Evolutionary conservation across 306 rosid genomes (phyloP).

Genomic region (Medicago lupulina): DNA sequence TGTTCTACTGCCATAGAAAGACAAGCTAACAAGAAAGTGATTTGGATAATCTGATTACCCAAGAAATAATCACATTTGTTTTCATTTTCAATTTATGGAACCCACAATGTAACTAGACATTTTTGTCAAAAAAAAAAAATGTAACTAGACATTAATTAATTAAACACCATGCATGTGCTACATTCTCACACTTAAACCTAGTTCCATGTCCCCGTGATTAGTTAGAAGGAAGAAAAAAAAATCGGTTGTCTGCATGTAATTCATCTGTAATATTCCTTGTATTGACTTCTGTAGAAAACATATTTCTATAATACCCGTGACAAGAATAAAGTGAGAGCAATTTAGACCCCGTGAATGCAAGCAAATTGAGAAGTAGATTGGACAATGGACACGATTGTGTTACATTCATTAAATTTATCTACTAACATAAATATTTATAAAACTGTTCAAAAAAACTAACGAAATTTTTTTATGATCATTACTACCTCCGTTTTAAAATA

Average conservation of each 20-base stretch:
- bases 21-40: not conserved
- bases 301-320: slow-evolving; percentile 51
- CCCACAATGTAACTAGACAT: not conserved
- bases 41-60: not conserved
- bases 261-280: not conserved
- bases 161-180: not conserved
- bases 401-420: not conserved
- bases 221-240: no score
- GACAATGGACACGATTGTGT: not conserved
- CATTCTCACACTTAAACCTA: not conserved
- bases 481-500: no score
- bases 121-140: no score
- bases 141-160: not conserved
- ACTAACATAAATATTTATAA: no score
- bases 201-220: not conserved
- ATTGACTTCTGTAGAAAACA: slow-evolving; percentile 36
- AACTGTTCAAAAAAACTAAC: no score
- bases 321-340: slow-evolving; percentile 19
- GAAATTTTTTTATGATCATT: no score
- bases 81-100: no score
- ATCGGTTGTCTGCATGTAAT: no score
- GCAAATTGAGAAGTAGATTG: slow-evolving; percentile 30
- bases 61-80: not conserved
- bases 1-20: no score
- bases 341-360: slow-evolving; percentile 47